Conservation (phyloP, 2,329 filamentous ascomycete species). For the Fusarium scirpi region DNA sequence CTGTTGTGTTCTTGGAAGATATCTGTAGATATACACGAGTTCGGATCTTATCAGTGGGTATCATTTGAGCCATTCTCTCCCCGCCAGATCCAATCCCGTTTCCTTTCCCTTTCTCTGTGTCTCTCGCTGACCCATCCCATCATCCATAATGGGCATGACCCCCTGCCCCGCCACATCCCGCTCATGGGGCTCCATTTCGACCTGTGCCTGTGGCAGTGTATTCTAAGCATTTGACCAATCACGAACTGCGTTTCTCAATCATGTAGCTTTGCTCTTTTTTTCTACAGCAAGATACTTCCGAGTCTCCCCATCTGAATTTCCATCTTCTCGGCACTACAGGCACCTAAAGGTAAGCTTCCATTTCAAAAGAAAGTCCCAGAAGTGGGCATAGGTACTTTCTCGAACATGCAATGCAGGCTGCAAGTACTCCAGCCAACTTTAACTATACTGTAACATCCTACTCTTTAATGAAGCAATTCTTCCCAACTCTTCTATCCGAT, state of each 20-base stretch:
- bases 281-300: conserved; percentile 33
- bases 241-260: background rate
- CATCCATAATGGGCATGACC: conserved; percentile 21
- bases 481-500: background rate
- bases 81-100: conserved; percentile 2
- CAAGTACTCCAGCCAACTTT: conserved; percentile 12
- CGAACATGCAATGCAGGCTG: conserved; percentile 18
- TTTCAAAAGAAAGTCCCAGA: conserved; percentile 36
- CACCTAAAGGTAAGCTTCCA: conserved; percentile 7
- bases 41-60: conserved; percentile 31
- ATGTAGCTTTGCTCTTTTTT: conserved; percentile 22
- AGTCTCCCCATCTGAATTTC: conserved; percentile 39
- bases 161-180: conserved; percentile 44
- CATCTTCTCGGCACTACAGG: background rate
- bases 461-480: background rate
- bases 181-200: conserved; percentile 20
- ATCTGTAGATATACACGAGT: background rate
- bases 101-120: conserved; percentile 3
- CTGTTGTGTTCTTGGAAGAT: background rate
- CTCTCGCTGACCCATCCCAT: conserved; percentile 16
- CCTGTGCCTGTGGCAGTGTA: conserved; percentile 38
- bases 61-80: conserved; percentile 17
- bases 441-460: background rate
- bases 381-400: conserved; percentile 31
- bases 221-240: conserved; percentile 16